Percentiles rank a stretch among this genome's conserved stretches.
Evolutionary conservation across 305 asterid species (phyloP).

Genomic region (Fraxinus velutina): DNA sequence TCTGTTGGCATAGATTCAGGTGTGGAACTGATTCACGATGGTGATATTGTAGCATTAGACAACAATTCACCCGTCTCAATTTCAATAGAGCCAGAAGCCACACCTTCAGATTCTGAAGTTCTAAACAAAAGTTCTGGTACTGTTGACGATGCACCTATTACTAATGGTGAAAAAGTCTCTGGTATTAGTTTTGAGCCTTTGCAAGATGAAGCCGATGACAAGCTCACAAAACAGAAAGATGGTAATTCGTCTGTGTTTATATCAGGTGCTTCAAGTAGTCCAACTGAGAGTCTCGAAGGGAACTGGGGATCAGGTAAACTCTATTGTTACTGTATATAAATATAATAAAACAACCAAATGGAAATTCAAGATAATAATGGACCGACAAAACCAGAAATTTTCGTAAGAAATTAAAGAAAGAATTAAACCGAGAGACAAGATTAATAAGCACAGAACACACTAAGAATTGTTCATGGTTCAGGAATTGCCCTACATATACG

Average conservation of each 20-base stretch:
- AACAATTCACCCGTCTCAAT: conserved; percentile 21
- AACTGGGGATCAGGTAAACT: conserved; percentile 81
- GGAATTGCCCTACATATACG: not conserved
- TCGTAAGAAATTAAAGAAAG: not conserved
- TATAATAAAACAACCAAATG: not conserved
- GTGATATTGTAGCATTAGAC: conserved; percentile 20
- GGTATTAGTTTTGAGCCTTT: conserved; percentile 25
- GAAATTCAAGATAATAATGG: no score
- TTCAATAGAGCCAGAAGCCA: conserved; percentile 19
- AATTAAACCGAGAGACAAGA: not conserved
- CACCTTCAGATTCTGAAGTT: conserved; percentile 24
- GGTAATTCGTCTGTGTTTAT: conserved; percentile 34
- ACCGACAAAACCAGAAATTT: not conserved
- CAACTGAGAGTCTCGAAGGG: conserved; percentile 64
- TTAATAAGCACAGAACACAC: not conserved
- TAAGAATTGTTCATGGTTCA: not conserved
- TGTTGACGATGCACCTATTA: conserved; percentile 23
- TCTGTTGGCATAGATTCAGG: conserved; percentile 8
- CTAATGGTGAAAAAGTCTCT: conserved; percentile 19
- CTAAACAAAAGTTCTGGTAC: conserved; percentile 26
- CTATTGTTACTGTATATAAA: not conserved
- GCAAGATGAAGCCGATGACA: conserved; percentile 37
- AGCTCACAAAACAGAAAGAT: conserved; percentile 30
- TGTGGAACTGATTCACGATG: conserved; percentile 23
- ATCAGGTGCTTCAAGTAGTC: conserved; percentile 42